These are phyloP conservation scores for Yamadazyma tumulicola DNA, from an alignment of 805 yeast genomes.

Conservation along the genomic window DNA sequence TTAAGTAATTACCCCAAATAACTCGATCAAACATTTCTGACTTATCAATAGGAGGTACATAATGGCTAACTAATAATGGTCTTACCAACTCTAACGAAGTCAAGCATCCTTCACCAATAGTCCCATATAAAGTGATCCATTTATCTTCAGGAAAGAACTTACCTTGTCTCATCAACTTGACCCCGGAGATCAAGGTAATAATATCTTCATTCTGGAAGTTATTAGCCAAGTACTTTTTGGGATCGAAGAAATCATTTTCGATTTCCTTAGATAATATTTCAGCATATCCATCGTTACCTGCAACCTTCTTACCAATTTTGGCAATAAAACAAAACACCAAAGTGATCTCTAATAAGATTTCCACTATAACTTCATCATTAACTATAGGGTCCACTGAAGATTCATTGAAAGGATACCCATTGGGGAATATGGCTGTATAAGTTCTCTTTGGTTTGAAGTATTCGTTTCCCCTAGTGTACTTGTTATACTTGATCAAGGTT, in stretches of 20 bases:
- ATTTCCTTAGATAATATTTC: constrained; percentile 32
- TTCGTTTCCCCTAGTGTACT: constrained; percentile 43
- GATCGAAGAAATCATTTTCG: constrained; percentile 37
- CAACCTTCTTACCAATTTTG: constrained; percentile 43
- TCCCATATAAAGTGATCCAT: constrained; percentile 69
- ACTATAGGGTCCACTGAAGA: constrained; percentile 71
- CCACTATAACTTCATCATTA: constrained; percentile 65
- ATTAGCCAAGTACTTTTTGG: constrained; percentile 38
- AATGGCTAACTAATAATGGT: constrained; percentile 45
- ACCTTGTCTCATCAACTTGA: constrained; percentile 50
- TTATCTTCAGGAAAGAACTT: constrained; percentile 62
- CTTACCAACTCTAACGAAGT: constrained; percentile 51
- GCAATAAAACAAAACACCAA: constrained; percentile 56
- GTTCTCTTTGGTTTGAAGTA: constrained; percentile 57
- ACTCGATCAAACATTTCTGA: constrained; percentile 54
- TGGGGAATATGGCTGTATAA: constrained; percentile 69
- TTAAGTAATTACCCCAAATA: constrained; percentile 67
- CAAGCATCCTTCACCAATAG: constrained; percentile 54
- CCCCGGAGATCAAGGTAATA: constrained; percentile 43
- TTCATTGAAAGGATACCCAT: constrained; percentile 58
- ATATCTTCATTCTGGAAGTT: constrained; percentile 43
- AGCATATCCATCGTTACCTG: constrained; percentile 41
- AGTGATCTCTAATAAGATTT: constrained; percentile 65
- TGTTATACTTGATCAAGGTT: constrained; percentile 51
- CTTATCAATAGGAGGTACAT: constrained; percentile 50